These are phyloP conservation scores for Triticum dicoccoides DNA, from an alignment of 176 grass and related monocot species.

Conservation along the genomic window DNA sequence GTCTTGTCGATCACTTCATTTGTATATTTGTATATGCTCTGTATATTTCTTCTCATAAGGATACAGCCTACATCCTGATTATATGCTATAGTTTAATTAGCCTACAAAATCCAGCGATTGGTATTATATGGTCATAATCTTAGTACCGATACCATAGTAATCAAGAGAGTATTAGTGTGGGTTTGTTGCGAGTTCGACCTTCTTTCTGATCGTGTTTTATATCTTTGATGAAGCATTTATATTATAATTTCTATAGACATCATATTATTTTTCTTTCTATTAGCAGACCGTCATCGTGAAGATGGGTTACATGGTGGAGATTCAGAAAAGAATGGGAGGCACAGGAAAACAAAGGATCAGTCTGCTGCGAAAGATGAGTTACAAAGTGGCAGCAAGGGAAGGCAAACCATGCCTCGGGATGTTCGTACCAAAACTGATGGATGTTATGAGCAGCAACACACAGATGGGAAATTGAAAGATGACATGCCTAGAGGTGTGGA, in stretches of 20 bases:
- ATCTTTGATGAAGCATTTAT: background rate
- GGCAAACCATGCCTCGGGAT: slow-evolving; percentile 10
- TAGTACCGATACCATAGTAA: background rate
- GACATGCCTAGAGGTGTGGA: slow-evolving; percentile 7
- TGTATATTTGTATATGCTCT: background rate
- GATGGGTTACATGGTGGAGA: slow-evolving; percentile 31
- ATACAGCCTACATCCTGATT: background rate
- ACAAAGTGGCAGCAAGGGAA: slow-evolving; percentile 4
- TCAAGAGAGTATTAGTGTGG: background rate
- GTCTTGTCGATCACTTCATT: background rate
- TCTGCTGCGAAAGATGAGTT: slow-evolving; percentile 39
- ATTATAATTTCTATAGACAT: background rate
- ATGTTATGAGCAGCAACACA: slow-evolving; percentile 15
- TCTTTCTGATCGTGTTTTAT: background rate
- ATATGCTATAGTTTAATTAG: background rate
- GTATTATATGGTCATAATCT: background rate
- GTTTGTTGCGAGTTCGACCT: background rate
- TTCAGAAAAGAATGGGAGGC: slow-evolving; percentile 27
- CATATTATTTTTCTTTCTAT: background rate
- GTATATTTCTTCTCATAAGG: background rate
- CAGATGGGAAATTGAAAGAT: slow-evolving; percentile 22
- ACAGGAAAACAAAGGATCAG: slow-evolving; percentile 9
- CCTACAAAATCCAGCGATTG: background rate
- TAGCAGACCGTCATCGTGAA: slow-evolving; percentile 15
- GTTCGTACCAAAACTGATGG: background rate